Evolutionary conservation across 192 early-diverging fungal species (phyloP).

Genomic region (Diversispora eburnea): DNA sequence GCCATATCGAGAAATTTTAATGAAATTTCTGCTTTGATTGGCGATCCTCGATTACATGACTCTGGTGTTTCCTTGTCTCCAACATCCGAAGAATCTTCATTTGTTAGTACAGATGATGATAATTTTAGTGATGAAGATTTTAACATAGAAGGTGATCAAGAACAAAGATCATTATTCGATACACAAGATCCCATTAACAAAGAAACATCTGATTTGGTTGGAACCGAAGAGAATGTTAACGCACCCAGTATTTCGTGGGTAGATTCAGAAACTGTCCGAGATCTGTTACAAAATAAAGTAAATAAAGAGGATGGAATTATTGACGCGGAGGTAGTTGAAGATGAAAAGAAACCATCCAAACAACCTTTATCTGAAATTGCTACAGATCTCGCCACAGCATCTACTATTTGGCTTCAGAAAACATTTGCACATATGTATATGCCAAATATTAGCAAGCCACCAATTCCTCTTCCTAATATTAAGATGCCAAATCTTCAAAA

Average conservation of each 20-base stretch:
- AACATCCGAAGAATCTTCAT: conserved; percentile 15
- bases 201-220: background rate
- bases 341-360: conserved; percentile 15
- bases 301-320: conserved; percentile 26
- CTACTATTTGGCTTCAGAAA: conserved; percentile 44
- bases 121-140: conserved; percentile 30
- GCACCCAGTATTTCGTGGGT: conserved; percentile 24
- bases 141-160: conserved; percentile 29
- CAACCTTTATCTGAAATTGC: conserved; percentile 32
- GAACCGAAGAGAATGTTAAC: background rate
- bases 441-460: conserved; percentile 28
- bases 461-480: conserved; percentile 24
- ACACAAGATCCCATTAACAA: background rate
- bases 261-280: conserved; percentile 7
- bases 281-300: conserved; percentile 6
- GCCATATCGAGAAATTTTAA: conserved; percentile 11
- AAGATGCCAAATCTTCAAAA: conserved; percentile 25
- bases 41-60: conserved; percentile 17
- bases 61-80: conserved; percentile 26
- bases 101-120: conserved; percentile 24
- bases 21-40: conserved; percentile 12
- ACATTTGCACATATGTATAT: conserved; percentile 41
- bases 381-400: conserved; percentile 33
- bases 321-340: conserved; percentile 17
- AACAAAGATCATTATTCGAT: conserved; percentile 9